Conservation (phyloP, 164 flowering plant genomes). For the Stephania cephalantha region DNA sequence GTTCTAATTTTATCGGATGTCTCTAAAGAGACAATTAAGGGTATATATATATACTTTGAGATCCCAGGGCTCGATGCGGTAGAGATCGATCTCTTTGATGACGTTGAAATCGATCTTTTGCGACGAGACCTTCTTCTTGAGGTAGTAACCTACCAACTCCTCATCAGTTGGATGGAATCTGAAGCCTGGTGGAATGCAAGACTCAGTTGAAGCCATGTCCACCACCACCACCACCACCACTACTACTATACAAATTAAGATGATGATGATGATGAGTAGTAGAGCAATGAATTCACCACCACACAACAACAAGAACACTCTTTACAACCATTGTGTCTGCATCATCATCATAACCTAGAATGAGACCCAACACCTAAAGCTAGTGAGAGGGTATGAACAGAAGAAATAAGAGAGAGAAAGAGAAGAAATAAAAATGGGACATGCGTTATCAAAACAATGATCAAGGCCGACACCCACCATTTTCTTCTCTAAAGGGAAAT, state of each 20-base stretch:
- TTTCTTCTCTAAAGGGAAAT: slow-evolving; percentile 17
- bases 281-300: neutral
- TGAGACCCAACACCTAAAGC: neutral
- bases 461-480: slow-evolving; percentile 11
- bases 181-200: slow-evolving; percentile 32
- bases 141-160: slow-evolving; percentile 21
- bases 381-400: neutral
- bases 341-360: neutral
- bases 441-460: neutral
- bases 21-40: no score
- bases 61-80: slow-evolving; percentile 26
- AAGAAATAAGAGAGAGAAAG: neutral
- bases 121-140: slow-evolving; percentile 18
- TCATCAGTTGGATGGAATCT: slow-evolving; percentile 25
- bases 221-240: slow-evolving; percentile 15
- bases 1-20: no score
- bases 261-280: neutral
- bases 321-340: neutral
- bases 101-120: slow-evolving; percentile 22
- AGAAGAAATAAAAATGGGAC: neutral
- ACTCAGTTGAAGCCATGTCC: slow-evolving; percentile 39
- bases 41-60: slow-evolving; percentile 15
- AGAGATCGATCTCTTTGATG: slow-evolving; percentile 23
- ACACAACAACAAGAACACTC: neutral
- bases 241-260: neutral